Base-by-base conservation (phyloP, 2,329 filamentous ascomycete species). In the Fusarium stilboides region DNA sequence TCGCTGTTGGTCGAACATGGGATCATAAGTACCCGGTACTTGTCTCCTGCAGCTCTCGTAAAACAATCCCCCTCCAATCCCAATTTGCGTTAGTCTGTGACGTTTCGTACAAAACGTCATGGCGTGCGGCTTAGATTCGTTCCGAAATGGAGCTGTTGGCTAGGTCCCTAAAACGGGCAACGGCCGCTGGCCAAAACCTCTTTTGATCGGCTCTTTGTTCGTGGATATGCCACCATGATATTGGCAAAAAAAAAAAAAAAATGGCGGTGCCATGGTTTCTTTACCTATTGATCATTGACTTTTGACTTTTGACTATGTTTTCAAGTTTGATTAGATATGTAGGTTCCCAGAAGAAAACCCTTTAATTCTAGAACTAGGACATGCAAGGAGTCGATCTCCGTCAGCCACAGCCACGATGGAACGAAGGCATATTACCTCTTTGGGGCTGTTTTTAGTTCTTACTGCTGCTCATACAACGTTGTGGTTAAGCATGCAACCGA, bases 331-430 rank as follows among this genome's bases (percentile, higher is more conserved):
- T 15, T 5, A 51, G 28, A 31, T 31, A 31, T 31, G 28, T 31
- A 31, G 28, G 28, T 31, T 13, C 28, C 28, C 10, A 43, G 47
- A 44, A 36, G 19, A 17, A 42, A 39, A 54, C 56, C 33, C 28
- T 31, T 42, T 43, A 51, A 37, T 49, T 39, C 44, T 31, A 19
- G 34, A 44, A 19, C 31, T 28, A 43, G 43, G 20, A 20, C 44
- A 66, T 69, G 62, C 67, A 70, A 57, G 67, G 66, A 64, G 67
- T 43, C 20, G 22, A 53, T 52, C 57, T 64, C 26, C 42, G 31
- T 60, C 55, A 73, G 53, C 68, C 70, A 67, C 70, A 73, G 58
- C 65, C 70, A 68, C 70, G 20, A 67, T 53, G 43, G 46, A 47
- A 37, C 53, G 43, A 60, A 64, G 53, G 36, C 61, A 28, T 40